Conservation (phyloP, 441 rosid genomes). For the Syzygium malaccense region DNA sequence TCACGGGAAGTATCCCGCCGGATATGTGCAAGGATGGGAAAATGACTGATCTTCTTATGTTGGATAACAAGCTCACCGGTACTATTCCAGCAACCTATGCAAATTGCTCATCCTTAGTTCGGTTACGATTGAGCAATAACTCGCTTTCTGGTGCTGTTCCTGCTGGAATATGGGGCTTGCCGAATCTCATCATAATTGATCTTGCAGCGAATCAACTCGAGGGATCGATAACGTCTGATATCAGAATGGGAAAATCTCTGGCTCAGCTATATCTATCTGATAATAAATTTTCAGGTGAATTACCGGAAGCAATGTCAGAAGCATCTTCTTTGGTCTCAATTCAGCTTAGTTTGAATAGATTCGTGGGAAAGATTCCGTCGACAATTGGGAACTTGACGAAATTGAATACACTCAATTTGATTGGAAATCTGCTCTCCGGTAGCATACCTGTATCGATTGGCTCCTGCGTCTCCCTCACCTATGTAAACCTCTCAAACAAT, state of each 20-base stretch:
- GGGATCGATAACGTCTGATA: conserved; percentile 29
- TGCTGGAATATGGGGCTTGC: conserved; percentile 51
- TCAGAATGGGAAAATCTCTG: conserved; percentile 44
- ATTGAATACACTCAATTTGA: conserved; percentile 27
- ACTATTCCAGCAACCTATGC: conserved; percentile 32
- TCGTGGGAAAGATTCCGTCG: conserved; percentile 34
- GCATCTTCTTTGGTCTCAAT: conserved; percentile 37
- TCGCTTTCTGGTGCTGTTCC: conserved; percentile 41
- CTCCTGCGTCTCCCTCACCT: conserved; percentile 26
- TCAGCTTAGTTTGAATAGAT: conserved; percentile 25
- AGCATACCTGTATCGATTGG: conserved; percentile 38
- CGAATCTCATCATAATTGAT: conserved; percentile 41
- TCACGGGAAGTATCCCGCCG: conserved; percentile 50
- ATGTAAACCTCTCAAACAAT: conserved; percentile 38
- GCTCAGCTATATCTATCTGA: conserved; percentile 25
- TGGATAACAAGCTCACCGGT: conserved; percentile 47
- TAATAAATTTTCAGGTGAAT: conserved; percentile 37
- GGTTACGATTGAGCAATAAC: conserved; percentile 46
- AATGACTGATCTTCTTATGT: conserved; percentile 31
- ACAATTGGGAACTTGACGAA: conserved; percentile 35
- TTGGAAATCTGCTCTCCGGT: conserved; percentile 35
- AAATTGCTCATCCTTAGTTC: conserved; percentile 32
- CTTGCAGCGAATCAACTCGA: conserved; percentile 34
- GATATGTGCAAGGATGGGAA: conserved; percentile 50
- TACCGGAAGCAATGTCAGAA: conserved; percentile 34